phyloP scores from a whole-genome alignment of 495 filamentous ascomycete genomes.

The Annulohypoxylon stygium region DNA sequence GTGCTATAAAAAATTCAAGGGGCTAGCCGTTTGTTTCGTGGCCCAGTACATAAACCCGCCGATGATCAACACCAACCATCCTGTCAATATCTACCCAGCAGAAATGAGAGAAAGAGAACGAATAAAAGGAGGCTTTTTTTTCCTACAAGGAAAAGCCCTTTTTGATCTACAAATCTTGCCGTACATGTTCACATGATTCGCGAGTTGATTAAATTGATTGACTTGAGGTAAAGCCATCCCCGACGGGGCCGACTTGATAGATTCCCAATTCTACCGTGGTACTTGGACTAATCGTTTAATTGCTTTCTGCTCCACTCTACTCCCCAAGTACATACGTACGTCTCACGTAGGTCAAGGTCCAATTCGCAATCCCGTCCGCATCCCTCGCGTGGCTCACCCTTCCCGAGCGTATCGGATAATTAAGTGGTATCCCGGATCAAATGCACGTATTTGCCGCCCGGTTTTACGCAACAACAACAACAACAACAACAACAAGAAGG shows the following conservation, averaged over 20 bases:
- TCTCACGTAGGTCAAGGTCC: neutral
- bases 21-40: neutral
- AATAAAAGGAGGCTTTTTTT: neutral
- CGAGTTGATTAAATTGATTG: neutral
- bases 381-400: neutral
- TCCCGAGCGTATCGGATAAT: conserved; percentile 3
- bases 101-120: neutral
- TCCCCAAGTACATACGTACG: neutral
- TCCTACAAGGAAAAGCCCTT: neutral
- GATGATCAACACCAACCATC: neutral
- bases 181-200: neutral
- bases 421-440: conserved; percentile 11
- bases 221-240: neutral
- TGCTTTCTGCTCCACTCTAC: neutral
- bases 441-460: conserved; percentile 16
- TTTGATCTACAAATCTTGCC: neutral
- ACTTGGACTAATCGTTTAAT: neutral
- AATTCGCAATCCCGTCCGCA: neutral
- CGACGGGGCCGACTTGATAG: neutral
- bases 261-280: neutral
- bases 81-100: neutral
- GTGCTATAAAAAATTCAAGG: neutral
- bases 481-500: neutral
- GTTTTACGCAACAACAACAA: neutral
- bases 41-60: conserved; percentile 6